Evolutionary conservation across 1,139 yeast species (phyloP).

Genomic region (Debaryomyces fabryi): DNA sequence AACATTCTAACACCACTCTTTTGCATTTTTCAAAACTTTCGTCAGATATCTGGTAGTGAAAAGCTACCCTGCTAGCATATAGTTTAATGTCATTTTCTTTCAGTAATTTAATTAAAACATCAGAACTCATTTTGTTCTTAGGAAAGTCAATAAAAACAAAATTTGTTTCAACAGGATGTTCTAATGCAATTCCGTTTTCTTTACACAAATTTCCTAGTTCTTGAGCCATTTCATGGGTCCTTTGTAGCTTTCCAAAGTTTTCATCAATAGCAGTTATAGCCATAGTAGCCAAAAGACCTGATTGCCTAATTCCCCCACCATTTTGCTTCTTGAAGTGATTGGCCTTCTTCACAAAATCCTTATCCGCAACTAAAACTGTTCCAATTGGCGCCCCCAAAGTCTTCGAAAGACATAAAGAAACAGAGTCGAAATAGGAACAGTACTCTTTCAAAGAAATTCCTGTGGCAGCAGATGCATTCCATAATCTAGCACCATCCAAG

Average conservation of each 20-base stretch:
- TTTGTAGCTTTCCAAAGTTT: slow-evolving; percentile 39
- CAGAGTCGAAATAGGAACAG: slow-evolving; percentile 45
- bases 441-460: slow-evolving; percentile 43
- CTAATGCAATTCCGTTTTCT: slow-evolving; percentile 31
- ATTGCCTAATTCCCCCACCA: slow-evolving; percentile 53
- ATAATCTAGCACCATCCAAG: slow-evolving; percentile 51
- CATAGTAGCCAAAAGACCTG: slow-evolving; percentile 46
- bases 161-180: slow-evolving; percentile 45
- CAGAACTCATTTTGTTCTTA: slow-evolving; percentile 36
- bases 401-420: slow-evolving; percentile 49
- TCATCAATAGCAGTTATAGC: slow-evolving; percentile 46
- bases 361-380: slow-evolving; percentile 40
- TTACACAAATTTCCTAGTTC: slow-evolving; percentile 52
- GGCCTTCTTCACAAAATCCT: slow-evolving; percentile 40
- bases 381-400: slow-evolving; percentile 53
- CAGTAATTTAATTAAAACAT: slow-evolving; percentile 27
- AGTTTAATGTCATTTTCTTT: slow-evolving; percentile 31
- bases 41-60: slow-evolving; percentile 42
- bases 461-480: slow-evolving; percentile 49
- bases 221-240: slow-evolving; percentile 57
- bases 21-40: slow-evolving; percentile 36
- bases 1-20: slow-evolving; percentile 31
- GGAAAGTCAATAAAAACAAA: slow-evolving; percentile 45
- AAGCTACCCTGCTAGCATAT: slow-evolving; percentile 36
- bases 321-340: slow-evolving; percentile 51